Percentiles rank a stretch among this genome's conserved stretches.
These are phyloP conservation scores for Ramaria sp. DNA, from an alignment of 768 basidiomycete genomes.

Conservation along the genomic window DNA sequence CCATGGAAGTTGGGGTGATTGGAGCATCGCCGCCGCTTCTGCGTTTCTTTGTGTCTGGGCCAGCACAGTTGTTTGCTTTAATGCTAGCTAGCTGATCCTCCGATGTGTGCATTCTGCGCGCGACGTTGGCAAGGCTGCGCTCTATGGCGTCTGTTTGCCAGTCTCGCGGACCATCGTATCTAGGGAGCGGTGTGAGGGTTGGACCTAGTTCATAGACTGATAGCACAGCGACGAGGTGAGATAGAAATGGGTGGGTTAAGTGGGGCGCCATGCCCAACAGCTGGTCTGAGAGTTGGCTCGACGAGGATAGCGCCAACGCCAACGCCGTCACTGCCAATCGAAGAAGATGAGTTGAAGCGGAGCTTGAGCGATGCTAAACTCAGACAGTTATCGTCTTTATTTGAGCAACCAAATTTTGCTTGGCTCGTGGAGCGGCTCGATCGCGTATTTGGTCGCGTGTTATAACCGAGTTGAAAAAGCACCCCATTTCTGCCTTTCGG, in stretches of 20 bases:
- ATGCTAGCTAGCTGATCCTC: slow-evolving; percentile 35
- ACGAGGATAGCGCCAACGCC: too few relatives aligned
- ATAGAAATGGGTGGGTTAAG: slow-evolving; percentile 24
- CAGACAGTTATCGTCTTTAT: too few relatives aligned
- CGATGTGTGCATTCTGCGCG: slow-evolving; percentile 43
- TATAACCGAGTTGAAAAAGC: too few relatives aligned
- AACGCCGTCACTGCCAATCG: neutral
- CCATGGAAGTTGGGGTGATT: neutral
- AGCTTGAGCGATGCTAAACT: too few relatives aligned
- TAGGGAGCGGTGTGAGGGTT: slow-evolving; percentile 36
- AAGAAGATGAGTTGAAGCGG: neutral
- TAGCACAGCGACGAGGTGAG: slow-evolving; percentile 46
- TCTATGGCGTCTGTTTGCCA: slow-evolving; percentile 51
- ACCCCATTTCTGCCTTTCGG: too few relatives aligned
- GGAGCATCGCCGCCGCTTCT: neutral
- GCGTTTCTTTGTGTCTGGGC: slow-evolving; percentile 5
- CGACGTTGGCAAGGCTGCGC: slow-evolving; percentile 38
- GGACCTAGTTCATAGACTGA: slow-evolving; percentile 50
- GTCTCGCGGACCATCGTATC: slow-evolving; percentile 43
- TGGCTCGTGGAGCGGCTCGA: too few relatives aligned
- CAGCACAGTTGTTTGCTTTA: slow-evolving; percentile 18
- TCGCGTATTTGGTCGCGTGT: too few relatives aligned
- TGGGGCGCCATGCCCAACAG: neutral
- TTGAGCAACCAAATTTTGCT: too few relatives aligned
- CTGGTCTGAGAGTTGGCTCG: neutral